A percentile compares a stretch with the other conserved stretches of the same genome.
These are phyloP conservation scores for Mycena alexandri DNA, from an alignment of 768 basidiomycete genomes.

Conservation along the genomic window DNA sequence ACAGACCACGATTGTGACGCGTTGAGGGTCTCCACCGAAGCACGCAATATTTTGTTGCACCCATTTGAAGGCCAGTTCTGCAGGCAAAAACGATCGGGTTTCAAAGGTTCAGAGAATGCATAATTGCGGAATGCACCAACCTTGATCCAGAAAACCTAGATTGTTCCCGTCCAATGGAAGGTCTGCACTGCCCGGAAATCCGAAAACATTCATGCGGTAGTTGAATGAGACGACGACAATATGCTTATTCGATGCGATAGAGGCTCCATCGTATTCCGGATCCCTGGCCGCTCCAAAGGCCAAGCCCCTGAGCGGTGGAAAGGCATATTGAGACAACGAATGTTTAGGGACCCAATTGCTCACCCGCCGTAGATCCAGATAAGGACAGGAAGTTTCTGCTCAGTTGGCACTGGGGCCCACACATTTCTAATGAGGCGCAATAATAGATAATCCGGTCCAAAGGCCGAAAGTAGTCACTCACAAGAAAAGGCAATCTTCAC, in stretches of 20 bases:
- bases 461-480: too few species aligned
- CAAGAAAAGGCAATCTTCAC: conserved; percentile 25
- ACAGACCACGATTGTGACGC: conserved; percentile 30
- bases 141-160: conserved; percentile 47
- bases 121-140: not conserved
- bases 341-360: too few species aligned
- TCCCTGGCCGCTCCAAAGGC: conserved; percentile 27
- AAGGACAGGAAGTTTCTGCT: conserved; percentile 1
- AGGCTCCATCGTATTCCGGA: conserved; percentile 24
- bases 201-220: conserved; percentile 33
- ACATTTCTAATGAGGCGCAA: conserved; percentile 10
- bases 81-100: not conserved
- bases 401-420: conserved; percentile 11
- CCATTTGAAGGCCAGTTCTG: conserved; percentile 47
- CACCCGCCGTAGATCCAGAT: conserved; percentile 32
- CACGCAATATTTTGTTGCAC: conserved; percentile 58
- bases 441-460: too few species aligned
- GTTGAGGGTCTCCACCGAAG: conserved; percentile 48
- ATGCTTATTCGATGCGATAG: conserved; percentile 21
- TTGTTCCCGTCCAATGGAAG: conserved; percentile 27
- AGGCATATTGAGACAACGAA: too few species aligned
- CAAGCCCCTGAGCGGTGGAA: too few species aligned
- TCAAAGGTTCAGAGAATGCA: not conserved
- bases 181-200: conserved; percentile 29
- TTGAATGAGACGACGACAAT: conserved; percentile 29